Percentiles rank a stretch among this genome's conserved stretches.
These are phyloP conservation scores for Ogataea wickerhamii DNA, from an alignment of 805 yeast genomes.

Conservation along the genomic window DNA sequence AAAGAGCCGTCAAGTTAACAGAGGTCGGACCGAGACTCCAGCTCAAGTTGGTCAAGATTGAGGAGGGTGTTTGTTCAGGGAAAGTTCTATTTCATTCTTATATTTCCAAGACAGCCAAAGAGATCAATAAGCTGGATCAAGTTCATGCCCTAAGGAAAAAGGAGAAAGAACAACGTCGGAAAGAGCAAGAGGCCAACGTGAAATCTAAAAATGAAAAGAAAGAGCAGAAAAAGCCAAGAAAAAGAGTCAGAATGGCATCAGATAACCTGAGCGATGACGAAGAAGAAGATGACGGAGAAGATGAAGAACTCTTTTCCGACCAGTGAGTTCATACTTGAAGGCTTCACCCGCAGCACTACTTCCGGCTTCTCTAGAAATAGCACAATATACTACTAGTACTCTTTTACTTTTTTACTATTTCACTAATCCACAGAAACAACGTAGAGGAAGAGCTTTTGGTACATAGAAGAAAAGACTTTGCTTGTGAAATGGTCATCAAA, in stretches of 20 bases:
- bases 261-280: conserved; percentile 28
- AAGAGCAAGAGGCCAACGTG: conserved; percentile 76
- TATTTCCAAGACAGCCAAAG: conserved; percentile 59
- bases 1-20: conserved; percentile 85
- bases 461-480: no score
- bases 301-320: no score
- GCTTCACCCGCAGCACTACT: no score
- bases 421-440: no score
- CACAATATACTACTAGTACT: no score
- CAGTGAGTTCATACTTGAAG: no score
- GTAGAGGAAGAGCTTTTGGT: conserved; percentile 1
- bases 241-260: conserved; percentile 35
- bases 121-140: conserved; percentile 59
- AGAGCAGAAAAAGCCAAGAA: conserved; percentile 68
- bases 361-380: no score
- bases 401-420: no score
- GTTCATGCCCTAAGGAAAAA: conserved; percentile 59
- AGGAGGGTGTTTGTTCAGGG: conserved; percentile 87
- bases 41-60: conserved; percentile 75
- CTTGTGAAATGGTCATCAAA: no score
- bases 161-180: conserved; percentile 67
- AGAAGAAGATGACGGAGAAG: no score
- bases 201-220: conserved; percentile 69
- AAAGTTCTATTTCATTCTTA: conserved; percentile 81
- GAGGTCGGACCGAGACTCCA: conserved; percentile 91